Evolutionary conservation across 192 early-diverging fungal species (phyloP), one percentile per base, ranked within the genome.

Genomic region (Mortierella antarctica): DNA sequence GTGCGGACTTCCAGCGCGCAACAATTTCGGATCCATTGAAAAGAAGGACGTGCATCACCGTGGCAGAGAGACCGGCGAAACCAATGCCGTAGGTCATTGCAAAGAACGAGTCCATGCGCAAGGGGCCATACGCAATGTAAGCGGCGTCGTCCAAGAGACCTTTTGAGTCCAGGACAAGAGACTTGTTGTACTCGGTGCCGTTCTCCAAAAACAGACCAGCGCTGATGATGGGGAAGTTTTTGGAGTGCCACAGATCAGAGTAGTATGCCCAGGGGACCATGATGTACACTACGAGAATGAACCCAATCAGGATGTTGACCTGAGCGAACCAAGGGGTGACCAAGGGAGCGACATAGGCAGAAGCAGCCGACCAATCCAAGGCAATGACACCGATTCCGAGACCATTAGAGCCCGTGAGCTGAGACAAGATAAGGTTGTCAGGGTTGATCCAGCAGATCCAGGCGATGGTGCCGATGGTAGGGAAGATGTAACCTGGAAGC

Each of bases 21-120:
- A 82, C 82, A 57, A 94, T 89, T 21, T 93, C 91, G 64, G 86
- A 76, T 31, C 93, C 91, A 71, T 94, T 83, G 73, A 89, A 87
- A 17, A 94, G 82, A 2, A 84, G 63, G 7, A 87, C 86, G 50
- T 94, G 92, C 46, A 76, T 67, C 8, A 94, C 15, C 4, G 86
- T 65, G 48, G 87, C 76, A 31, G 86, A 73, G 62, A 93, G 62
- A 56, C 76, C 83, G 41, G 89, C 81, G 69, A 90, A 88, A 47
- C 81, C 75, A 13, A 89, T 65, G 65, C 77, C 82, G 49, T 87
- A 89, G 54, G 82, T 74, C 20, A 86, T 46, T 18, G 81, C 84
- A 66, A 84, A 85, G 72, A 86, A 75, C 9, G 84, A 44, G n/a
- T 84, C 63, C 62, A 87, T 73, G 53, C 80, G 74, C 20, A 89